Base-by-base conservation (phyloP, 2,329 filamentous ascomycete genomes). In the Colletotrichum cordylinicola region DNA sequence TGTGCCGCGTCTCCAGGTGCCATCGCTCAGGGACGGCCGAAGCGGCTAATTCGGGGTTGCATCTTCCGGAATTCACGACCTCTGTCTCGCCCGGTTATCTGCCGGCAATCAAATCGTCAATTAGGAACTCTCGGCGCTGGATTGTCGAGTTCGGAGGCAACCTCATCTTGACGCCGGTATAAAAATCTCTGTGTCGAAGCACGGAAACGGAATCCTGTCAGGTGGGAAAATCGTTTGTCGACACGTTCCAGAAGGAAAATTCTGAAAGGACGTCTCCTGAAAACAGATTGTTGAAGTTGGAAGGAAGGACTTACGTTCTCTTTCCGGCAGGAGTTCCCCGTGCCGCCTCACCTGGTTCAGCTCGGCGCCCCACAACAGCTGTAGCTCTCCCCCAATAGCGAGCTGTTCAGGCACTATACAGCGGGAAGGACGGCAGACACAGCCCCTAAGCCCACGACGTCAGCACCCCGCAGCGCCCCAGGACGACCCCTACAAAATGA, bases 301-400 rank as follows among this genome's bases (percentile, higher is more conserved):
- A 62, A 62, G 31, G 33, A 33, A 33, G 12, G 24, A 58, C 16
- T 33, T 21, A 33, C 21, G 18, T 29, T 62, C 58, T 15, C 9
- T 12, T 35, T 58, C 56, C 43, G 68, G 66, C 39, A 64, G 71
- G n/a, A 55, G 56, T 33, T 33, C 39, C 35, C 55, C 21, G 39
- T 64, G 61, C 61, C 29, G 58, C 31, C 27, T 33, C 31, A 62
- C 33, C 56, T 39, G 43, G 43, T 62, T 62, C 43, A 33, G 67
- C 67, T 60, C 48, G 65, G 67, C 67, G 72, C 39, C 68, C 71
- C 69, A 66, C 68, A 66, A 35, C 72, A 73, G 70, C 64, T 73
- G 29, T 37, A 15, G 56, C 64, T 43, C 18, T 48, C 27, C 15
- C 73, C 64, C 64, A 73, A 65, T 69, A 75, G 70, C 73, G 70